A percentile compares a stretch with the other conserved stretches of the same genome.
Evolutionary conservation across 1,284 basidiomycete genomes (phyloP).

Genomic region (Thecaphora thlaspeos): DNA sequence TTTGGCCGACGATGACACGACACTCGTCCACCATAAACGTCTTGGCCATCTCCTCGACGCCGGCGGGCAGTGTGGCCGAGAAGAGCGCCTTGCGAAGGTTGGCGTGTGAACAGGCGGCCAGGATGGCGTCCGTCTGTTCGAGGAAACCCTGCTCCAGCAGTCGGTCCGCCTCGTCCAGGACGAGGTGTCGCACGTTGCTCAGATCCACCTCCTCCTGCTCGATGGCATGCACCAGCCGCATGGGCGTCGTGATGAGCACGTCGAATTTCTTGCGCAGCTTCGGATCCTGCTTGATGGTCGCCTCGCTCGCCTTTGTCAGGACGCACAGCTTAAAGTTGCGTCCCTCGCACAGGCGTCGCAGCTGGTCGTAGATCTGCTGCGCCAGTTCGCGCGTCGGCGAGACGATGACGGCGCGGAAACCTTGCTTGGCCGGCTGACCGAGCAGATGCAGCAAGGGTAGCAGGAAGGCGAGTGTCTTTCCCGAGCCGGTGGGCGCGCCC

Average conservation of each 20-base stretch:
- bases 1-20: conserved; percentile 59
- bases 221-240: conserved; percentile 52
- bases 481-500: conserved; percentile 53
- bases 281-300: conserved; percentile 19
- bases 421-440: conserved; percentile 21
- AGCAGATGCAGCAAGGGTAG: conserved; percentile 50
- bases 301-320: conserved; percentile 38
- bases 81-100: conserved; percentile 83
- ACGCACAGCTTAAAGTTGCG: conserved; percentile 43
- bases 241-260: conserved; percentile 52
- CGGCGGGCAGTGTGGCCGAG: conserved; percentile 88
- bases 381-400: conserved; percentile 54
- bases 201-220: conserved; percentile 49
- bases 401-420: conserved; percentile 50
- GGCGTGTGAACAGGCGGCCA: conserved; percentile 75
- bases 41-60: conserved; percentile 82
- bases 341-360: conserved; percentile 29
- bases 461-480: conserved; percentile 54
- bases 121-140: conserved; percentile 81
- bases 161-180: conserved; percentile 55
- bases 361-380: conserved; percentile 53
- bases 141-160: conserved; percentile 85
- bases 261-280: conserved; percentile 41
- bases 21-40: conserved; percentile 66
- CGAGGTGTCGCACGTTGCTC: conserved; percentile 40